Percentiles rank a stretch among this genome's conserved stretches.
phyloP scores from a whole-genome alignment of 345 rosid genomes.

The Eucalyptus cladocalyx region DNA sequence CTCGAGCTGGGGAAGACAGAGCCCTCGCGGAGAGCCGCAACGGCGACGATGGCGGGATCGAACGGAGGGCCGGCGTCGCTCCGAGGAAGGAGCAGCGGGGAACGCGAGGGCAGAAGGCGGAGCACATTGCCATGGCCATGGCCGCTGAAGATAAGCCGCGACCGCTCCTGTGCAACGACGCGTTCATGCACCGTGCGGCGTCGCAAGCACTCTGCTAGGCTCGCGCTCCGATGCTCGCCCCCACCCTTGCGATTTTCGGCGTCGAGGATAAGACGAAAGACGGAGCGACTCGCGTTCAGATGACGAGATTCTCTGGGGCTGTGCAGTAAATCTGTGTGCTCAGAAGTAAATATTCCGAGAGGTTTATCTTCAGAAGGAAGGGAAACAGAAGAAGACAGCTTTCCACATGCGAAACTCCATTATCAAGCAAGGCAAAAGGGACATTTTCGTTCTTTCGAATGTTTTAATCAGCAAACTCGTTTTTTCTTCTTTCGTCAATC shows the following conservation, averaged over 20 bases:
- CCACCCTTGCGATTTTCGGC: background rate
- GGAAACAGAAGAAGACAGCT: background rate
- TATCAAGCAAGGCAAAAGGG: background rate
- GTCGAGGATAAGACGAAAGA: background rate
- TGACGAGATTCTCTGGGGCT: background rate
- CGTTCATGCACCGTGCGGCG: background rate
- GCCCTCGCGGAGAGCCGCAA: constrained; percentile 15
- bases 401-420: background rate
- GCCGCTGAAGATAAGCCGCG: constrained; percentile 10
- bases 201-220: background rate
- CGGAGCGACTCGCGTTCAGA: background rate
- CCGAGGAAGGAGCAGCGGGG: constrained; percentile 21
- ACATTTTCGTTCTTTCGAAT: background rate
- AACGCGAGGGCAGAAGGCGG: constrained; percentile 47
- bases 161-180: background rate
- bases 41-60: constrained; percentile 4
- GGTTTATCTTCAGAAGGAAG: background rate
- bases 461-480: background rate
- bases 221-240: background rate
- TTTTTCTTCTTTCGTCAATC: background rate
- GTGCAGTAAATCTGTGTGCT: background rate
- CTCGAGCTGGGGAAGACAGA: constrained; percentile 40
- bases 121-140: constrained; percentile 43
- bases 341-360: background rate
- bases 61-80: constrained; percentile 14